phyloP scores from a whole-genome alignment of 2,329 filamentous ascomycete genomes.

The Pestalotiopsis sp. region DNA sequence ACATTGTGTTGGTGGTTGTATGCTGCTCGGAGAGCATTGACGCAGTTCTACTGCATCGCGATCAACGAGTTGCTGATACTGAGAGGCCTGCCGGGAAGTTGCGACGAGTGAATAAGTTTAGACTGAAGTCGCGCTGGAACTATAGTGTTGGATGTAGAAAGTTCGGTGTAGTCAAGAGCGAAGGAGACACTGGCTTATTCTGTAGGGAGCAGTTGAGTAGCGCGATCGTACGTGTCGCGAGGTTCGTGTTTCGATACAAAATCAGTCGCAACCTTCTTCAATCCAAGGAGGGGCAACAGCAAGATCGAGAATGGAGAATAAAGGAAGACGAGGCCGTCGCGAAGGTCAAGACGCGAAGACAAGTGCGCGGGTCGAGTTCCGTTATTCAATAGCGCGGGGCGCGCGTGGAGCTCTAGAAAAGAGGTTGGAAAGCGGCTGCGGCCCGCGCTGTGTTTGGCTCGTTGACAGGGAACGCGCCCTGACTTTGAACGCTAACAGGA shows the following conservation, averaged over 20 bases:
- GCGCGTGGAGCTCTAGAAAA: background rate
- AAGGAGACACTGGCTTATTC: background rate
- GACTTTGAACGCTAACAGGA: background rate
- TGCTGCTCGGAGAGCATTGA: constrained; percentile 5
- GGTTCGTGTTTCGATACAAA: background rate
- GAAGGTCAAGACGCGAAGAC: background rate
- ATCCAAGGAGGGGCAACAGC: background rate
- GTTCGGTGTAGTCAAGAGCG: background rate
- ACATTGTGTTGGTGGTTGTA: background rate
- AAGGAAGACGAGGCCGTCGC: background rate
- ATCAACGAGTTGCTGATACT: background rate
- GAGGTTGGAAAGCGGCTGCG: background rate
- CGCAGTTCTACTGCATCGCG: constrained; percentile 5
- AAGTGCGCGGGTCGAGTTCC: background rate
- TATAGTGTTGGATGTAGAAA: background rate
- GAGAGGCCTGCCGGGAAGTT: background rate
- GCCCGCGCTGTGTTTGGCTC: background rate
- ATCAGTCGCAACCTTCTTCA: background rate
- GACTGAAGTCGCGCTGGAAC: background rate
- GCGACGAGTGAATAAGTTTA: background rate
- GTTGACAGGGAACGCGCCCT: background rate
- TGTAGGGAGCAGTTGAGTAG: background rate
- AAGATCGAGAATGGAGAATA: background rate
- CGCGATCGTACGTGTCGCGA: background rate
- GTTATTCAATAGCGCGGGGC: background rate